These are phyloP conservation scores for Alternaria postmessia DNA, from an alignment of 2,329 filamentous ascomycete genomes.

Conservation along the genomic window DNA sequence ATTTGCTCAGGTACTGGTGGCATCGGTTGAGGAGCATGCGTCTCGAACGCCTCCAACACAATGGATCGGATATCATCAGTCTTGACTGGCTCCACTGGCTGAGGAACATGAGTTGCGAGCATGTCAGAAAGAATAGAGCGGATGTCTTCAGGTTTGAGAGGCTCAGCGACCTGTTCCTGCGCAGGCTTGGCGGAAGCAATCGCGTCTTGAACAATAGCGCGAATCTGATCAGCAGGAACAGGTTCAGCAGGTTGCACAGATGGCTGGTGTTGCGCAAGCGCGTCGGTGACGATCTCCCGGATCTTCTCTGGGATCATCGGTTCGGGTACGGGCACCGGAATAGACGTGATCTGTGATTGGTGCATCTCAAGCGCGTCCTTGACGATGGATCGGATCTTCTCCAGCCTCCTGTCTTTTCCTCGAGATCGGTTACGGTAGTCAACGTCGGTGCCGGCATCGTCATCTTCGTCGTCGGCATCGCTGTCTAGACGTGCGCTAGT, in stretches of 20 bases:
- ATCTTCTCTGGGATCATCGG: conserved; percentile 73
- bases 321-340: conserved; percentile 39
- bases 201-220: conserved; percentile 67
- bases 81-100: conserved; percentile 26
- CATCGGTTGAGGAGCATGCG: conserved; percentile 37
- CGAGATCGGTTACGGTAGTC: conserved; percentile 77
- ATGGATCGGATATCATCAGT: conserved; percentile 38
- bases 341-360: conserved; percentile 44
- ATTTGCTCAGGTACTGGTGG: conserved; percentile 41
- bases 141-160: conserved; percentile 41
- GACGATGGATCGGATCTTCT: conserved; percentile 72
- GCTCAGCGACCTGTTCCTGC: conserved; percentile 25
- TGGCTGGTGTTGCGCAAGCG: conserved; percentile 61
- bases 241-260: conserved; percentile 32
- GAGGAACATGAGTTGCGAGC: conserved; percentile 25
- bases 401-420: conserved; percentile 77
- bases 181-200: conserved; percentile 58
- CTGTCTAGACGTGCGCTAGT: conserved; percentile 75
- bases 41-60: conserved; percentile 41
- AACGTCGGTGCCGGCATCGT: conserved; percentile 64
- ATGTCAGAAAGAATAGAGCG: conserved; percentile 37
- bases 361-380: conserved; percentile 69
- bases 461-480: conserved; percentile 94
- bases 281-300: conserved; percentile 65
- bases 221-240: conserved; percentile 74